Base-by-base conservation (phyloP, 352 stramenopile genomes). In the Saprolegnia parasitica region DNA sequence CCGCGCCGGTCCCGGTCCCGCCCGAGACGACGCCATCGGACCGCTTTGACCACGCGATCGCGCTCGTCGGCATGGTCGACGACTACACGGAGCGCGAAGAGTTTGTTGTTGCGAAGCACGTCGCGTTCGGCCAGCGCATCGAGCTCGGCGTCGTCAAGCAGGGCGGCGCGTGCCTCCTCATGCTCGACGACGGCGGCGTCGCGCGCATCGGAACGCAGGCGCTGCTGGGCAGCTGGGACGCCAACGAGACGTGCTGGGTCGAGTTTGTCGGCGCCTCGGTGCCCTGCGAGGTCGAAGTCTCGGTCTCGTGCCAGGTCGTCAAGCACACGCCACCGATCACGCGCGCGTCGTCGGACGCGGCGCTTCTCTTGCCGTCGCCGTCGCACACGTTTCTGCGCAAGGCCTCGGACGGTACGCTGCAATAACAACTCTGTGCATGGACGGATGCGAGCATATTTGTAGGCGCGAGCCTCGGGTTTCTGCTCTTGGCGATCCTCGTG, bases 221-320 rank as follows among this genome's bases (percentile, higher is more conserved):
- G 49, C 77, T 93, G 26, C 91, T 91, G 82, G 83, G 83, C n/a
- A 91, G 79, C 46, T 93, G 86, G 86, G 86, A 93, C 56, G 83
- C 83, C n/a, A 81, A 78, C 5, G 78, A 83, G 29, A 73, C 82
- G 4, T 88, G 78, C 67, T 93, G 86, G 86, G 88, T 93, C 65
- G 86, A 93, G 68, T 77, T 90, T 37, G 74, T 77, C 15, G 84
- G 90, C 54, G 77, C 81, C 1, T 79, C 84, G 9, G 75, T 77
- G n/a, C 75, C 77, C 3, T 91, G 83, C 0, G 83, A 93, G 72
- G 82, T 93, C 45, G 81, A 91, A 80, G 84, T 93, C 15, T 91
- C 82, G 0, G 86, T 91, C 32, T 81, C 77, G 23, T 93, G 86
- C 73, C 88, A 88, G 61, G 83, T 93, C 23, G 65, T 91, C 26